phyloP scores from a whole-genome alignment of 2,329 filamentous ascomycete genomes.

The Orbilia blumenaviensis region DNA sequence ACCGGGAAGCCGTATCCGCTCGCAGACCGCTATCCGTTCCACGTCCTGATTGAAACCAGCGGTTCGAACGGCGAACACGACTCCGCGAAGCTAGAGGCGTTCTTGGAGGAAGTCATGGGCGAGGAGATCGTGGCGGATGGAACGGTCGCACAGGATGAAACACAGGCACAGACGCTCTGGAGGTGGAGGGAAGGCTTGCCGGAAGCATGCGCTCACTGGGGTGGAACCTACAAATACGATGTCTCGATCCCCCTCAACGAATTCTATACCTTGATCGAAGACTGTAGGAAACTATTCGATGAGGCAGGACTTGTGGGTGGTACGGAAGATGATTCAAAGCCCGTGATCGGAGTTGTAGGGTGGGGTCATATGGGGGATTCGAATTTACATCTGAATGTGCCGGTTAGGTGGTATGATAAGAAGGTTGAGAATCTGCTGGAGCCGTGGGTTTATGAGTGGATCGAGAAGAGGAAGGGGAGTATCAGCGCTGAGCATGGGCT shows the following conservation, averaged over 20 bases:
- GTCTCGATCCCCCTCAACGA: constrained; percentile 89
- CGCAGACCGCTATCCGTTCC: constrained; percentile 80
- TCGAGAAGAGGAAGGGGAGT: constrained; percentile 83
- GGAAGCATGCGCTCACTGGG: constrained; percentile 86
- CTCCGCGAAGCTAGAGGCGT: constrained; percentile 79
- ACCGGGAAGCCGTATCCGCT: constrained; percentile 81
- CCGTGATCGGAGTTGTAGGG: constrained; percentile 87
- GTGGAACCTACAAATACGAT: constrained; percentile 98
- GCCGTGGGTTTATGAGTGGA: constrained; percentile 98
- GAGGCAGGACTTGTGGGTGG: constrained; percentile 73
- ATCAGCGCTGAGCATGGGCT: constrained; percentile 97
- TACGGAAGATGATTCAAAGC: constrained; percentile 69
- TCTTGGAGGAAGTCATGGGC: constrained; percentile 90
- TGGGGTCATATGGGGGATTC: constrained; percentile 99
- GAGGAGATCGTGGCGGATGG: constrained; percentile 87
- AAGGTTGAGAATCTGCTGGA: constrained; percentile 86
- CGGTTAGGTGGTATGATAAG: constrained; percentile 83
- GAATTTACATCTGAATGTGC: constrained; percentile 92
- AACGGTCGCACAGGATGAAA: constrained; percentile 91
- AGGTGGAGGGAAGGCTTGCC: constrained; percentile 91
- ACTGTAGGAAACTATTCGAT: constrained; percentile 76
- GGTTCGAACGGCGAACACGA: constrained; percentile 95
- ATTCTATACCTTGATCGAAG: constrained; percentile 88
- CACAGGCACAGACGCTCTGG: constrained; percentile 86
- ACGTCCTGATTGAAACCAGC: constrained; percentile 95